A percentile compares a stretch with the other conserved stretches of the same genome.
phyloP scores from a whole-genome alignment of 352 stramenopile genomes.

The Pilasporangium apinafurcum region DNA sequence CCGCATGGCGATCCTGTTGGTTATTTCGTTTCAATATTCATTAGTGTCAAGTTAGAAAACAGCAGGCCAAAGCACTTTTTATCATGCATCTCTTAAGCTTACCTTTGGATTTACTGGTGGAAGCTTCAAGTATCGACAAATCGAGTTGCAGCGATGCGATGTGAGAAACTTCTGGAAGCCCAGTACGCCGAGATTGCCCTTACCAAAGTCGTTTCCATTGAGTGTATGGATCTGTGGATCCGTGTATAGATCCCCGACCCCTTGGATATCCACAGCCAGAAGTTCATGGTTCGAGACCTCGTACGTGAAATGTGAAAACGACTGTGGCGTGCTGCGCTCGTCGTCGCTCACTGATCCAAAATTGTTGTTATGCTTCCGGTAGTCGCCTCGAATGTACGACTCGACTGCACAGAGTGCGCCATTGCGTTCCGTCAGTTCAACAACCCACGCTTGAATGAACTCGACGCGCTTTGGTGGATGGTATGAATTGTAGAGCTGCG shows the following conservation, averaged over 20 bases:
- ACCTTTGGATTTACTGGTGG: conserved; percentile 73
- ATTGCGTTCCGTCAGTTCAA: conserved; percentile 67
- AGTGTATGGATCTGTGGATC: conserved; percentile 91
- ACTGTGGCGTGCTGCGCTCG: conserved; percentile 80
- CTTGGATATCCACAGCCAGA: conserved; percentile 94
- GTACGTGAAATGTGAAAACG: conserved; percentile 94
- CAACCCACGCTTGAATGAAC: conserved; percentile 80
- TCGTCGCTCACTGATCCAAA: conserved; percentile 82
- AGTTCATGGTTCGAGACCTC: conserved; percentile 89
- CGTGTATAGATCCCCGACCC: conserved; percentile 94
- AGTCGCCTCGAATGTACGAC: conserved; percentile 76
- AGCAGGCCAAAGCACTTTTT: background rate
- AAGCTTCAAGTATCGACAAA: conserved; percentile 83
- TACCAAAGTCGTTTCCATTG: conserved; percentile 83
- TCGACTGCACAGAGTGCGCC: conserved; percentile 73
- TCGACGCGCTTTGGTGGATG: conserved; percentile 75
- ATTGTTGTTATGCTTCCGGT: conserved; percentile 89
- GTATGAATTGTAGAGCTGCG: conserved; percentile 83
- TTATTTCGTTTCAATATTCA: too few relatives aligned
- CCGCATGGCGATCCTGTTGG: conserved; percentile 54
- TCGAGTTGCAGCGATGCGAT: conserved; percentile 85
- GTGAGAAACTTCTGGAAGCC: conserved; percentile 87
- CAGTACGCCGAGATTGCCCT: conserved; percentile 77
- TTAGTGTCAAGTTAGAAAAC: background rate
- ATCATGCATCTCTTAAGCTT: background rate